Evolutionary conservation across 108 stramenopile genomes (phyloP).

Genomic region (Pinguiococcus pyrenoidosus): DNA sequence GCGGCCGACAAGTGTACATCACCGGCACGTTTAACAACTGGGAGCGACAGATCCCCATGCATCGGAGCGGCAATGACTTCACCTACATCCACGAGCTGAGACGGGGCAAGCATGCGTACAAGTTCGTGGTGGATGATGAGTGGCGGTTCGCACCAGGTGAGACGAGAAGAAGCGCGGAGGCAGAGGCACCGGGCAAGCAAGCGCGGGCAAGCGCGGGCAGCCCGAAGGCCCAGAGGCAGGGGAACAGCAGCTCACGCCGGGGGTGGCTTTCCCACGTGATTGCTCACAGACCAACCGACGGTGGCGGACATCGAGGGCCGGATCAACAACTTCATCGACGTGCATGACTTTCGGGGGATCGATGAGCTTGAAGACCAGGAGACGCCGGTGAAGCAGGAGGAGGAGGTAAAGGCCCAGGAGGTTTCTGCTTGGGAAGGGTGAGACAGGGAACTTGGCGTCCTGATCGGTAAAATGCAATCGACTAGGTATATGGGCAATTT

Average conservation of each 20-base stretch:
- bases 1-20: constrained; percentile 87
- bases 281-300: constrained; percentile 85
- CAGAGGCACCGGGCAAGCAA: too few species aligned
- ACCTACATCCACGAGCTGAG: constrained; percentile 96
- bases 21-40: constrained; percentile 98
- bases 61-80: constrained; percentile 98
- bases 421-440: too few species aligned
- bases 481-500: constrained; percentile 66
- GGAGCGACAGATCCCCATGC: constrained; percentile 94
- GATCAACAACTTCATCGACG: constrained; percentile 98
- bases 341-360: constrained; percentile 91
- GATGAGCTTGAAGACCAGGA: too few species aligned
- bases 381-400: constrained; percentile 82
- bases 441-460: constrained; percentile 25
- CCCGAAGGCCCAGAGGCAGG: too few species aligned
- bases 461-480: constrained; percentile 34
- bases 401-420: constrained; percentile 48
- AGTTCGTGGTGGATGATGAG: constrained; percentile 98
- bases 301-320: constrained; percentile 93
- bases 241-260: too few species aligned
- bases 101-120: constrained; percentile 84
- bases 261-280: too few species aligned
- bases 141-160: constrained; percentile 68
- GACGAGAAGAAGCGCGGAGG: too few species aligned
- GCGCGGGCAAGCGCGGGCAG: too few species aligned